Base-by-base conservation (phyloP, 768 basidiomycete genomes). In the Pleurotus tuoliensis region DNA sequence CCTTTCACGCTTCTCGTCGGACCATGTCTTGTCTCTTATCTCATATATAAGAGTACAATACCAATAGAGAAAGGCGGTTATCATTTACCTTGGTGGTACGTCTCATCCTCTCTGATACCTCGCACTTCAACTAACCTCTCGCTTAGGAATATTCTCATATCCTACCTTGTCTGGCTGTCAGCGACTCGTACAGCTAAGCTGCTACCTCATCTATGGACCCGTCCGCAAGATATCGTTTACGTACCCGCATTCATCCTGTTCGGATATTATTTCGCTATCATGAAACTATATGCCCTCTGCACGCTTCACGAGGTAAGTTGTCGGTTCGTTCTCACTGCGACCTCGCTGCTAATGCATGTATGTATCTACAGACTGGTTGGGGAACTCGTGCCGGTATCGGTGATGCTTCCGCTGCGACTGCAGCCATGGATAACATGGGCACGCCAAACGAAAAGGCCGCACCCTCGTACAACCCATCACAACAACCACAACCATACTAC, bases 381-480 rank as follows among this genome's bases (percentile, higher is more conserved):
- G 94, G 94, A 43, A 97, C 93, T n/a, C 88, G 93, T 69, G 84
- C 94, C 5, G 93, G 94, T 73, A 91, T 94, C 64, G 91, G 92
- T 66, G 90, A 94, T 76, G 84, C 85, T 1, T 75, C 84, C 0
- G 83, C 86, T 38, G 90, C 90, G 50, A 90, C 88, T 2, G 83
- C 84, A 6, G 90, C 90, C 11, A 73, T 78, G 55, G 85, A 82
- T 59, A 72, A 75, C 55, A 69, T 69, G 54, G 69, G 69, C 24
- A 56, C 57, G 40, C 54, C 63, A 40, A 66, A 67, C 57, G 64
- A 48, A 59, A 73, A 66, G 61, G 62, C 62, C 38, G 62, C 59
- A 16, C 56, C 62, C 27, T 56, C 58, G 44, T 59, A 58, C 45
- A 58, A 52, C 58, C 61, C 60, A 50, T 34, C 30, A 9, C 57